Evolutionary conservation across 805 yeast genomes (phyloP).

Genomic region (Jamesozyma spencerorum): DNA sequence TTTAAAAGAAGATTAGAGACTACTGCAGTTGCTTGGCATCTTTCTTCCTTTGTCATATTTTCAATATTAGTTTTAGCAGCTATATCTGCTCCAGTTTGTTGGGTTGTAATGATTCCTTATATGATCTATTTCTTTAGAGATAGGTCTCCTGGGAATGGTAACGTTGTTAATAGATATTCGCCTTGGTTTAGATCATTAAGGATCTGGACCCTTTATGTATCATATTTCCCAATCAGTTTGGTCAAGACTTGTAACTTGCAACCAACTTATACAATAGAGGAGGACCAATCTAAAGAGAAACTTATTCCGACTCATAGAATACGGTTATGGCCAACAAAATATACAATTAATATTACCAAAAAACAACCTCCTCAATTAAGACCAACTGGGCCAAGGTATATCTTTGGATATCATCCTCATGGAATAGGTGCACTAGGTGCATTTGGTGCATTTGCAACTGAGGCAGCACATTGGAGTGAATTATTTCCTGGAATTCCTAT

Average conservation of each 20-base stretch:
- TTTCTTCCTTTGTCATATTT: constrained; percentile 49
- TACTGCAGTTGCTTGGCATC: constrained; percentile 61
- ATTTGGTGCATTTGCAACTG: constrained; percentile 74
- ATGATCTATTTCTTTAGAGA: constrained; percentile 48
- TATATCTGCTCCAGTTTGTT: constrained; percentile 50
- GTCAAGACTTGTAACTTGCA: constrained; percentile 59
- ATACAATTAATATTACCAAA: constrained; percentile 7
- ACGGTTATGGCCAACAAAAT: constrained; percentile 18
- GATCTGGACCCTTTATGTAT: constrained; percentile 63
- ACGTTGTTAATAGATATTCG: constrained; percentile 48
- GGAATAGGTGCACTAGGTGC: constrained; percentile 92
- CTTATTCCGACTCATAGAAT: constrained; percentile 6
- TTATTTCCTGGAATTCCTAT: constrained; percentile 78
- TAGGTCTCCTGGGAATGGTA: constrained; percentile 69
- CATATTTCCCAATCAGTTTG: constrained; percentile 70
- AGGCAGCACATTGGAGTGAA: constrained; percentile 60
- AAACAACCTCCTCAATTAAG: constrained; percentile 1
- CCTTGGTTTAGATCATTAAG: constrained; percentile 44
- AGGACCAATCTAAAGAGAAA: constrained; percentile 10
- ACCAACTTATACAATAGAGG: constrained; percentile 54
- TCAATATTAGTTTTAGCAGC: constrained; percentile 45
- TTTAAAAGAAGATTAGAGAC: constrained; percentile 54
- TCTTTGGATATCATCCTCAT: constrained; percentile 93
- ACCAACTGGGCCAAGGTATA: constrained; percentile 55
- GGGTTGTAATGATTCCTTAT: constrained; percentile 65